These are phyloP conservation scores for Dactylellina sp. DNA, from an alignment of 2,329 filamentous ascomycete species.

Conservation along the genomic window DNA sequence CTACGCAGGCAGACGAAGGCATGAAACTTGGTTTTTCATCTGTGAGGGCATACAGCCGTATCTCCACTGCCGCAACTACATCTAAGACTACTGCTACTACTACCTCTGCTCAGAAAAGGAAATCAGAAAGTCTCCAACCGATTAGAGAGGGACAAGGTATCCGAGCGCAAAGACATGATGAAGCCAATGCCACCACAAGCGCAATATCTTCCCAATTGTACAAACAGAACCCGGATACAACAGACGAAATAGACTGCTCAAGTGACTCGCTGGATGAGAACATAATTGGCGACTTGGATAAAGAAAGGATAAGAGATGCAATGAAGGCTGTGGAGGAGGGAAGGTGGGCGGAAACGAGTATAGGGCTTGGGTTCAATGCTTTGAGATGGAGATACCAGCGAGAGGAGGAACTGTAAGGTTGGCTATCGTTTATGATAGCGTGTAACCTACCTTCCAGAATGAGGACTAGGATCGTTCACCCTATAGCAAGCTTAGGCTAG, in stretches of 20 bases:
- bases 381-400: conserved; percentile 37
- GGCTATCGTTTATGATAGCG: neutral
- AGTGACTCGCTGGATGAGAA: conserved; percentile 27
- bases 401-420: conserved; percentile 33
- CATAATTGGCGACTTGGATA: conserved; percentile 31
- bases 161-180: neutral
- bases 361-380: conserved; percentile 34
- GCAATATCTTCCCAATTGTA: conserved; percentile 2
- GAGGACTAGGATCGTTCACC: no score
- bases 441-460: neutral
- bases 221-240: conserved; percentile 5
- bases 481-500: neutral
- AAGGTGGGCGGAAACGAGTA: conserved; percentile 39
- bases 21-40: conserved; percentile 3
- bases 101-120: neutral
- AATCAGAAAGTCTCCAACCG: neutral
- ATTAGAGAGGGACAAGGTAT: neutral
- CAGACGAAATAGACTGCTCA: conserved; percentile 32
- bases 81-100: neutral
- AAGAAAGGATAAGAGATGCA: conserved; percentile 21
- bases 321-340: conserved; percentile 40
- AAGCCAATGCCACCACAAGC: conserved; percentile 8
- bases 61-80: neutral
- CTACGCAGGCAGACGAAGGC: conserved; percentile 10
- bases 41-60: neutral